phyloP scores from a whole-genome alignment of 2,329 filamentous ascomycete species.

The Pseudogymnoascus pannorum region DNA sequence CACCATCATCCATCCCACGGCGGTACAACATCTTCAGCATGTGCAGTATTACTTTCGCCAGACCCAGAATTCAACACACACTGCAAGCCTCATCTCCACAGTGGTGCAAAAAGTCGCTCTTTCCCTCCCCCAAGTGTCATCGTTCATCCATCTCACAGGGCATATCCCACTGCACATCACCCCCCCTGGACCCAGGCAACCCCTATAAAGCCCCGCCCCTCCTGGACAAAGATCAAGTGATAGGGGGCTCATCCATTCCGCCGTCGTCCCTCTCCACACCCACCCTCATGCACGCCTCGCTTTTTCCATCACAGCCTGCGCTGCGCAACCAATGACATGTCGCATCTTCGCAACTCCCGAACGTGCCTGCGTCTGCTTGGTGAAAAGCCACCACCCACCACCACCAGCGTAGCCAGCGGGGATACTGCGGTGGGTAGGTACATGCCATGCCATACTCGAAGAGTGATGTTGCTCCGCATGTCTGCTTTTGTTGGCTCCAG shows the following conservation, averaged over 20 bases:
- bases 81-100: background rate
- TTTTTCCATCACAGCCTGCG: background rate
- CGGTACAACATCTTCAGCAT: background rate
- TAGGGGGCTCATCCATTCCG: background rate
- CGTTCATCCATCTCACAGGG: too few species aligned
- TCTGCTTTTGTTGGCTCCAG: background rate
- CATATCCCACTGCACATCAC: background rate
- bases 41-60: background rate
- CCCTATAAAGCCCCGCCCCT: background rate
- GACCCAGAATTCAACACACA: background rate
- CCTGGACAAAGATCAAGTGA: background rate
- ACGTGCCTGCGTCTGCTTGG: constrained; percentile 5
- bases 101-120: background rate
- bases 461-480: background rate
- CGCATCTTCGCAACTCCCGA: background rate
- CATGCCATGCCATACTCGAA: background rate
- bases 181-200: background rate
- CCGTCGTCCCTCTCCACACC: background rate
- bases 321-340: background rate
- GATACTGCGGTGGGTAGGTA: background rate
- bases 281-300: background rate
- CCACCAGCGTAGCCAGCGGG: too few species aligned
- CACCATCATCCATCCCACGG: background rate
- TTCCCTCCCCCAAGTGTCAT: background rate
- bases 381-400: background rate